Percentiles rank a stretch among this genome's conserved stretches.
Conservation (phyloP, 306 rosid species). For the Heteromeles arbutifolia region DNA sequence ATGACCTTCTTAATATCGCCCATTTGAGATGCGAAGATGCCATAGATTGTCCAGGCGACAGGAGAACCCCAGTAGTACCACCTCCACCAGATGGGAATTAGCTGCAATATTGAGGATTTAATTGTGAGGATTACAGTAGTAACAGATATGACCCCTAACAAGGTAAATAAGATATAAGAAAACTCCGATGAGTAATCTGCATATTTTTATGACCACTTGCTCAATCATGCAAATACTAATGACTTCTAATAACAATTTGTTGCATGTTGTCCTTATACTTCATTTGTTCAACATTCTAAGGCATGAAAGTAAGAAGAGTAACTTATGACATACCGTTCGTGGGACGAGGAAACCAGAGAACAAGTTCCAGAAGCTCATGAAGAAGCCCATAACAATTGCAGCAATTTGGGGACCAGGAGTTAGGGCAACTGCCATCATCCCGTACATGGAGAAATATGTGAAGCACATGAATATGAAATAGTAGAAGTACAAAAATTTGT, state of each 20-base stretch:
- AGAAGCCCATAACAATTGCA: conserved; percentile 42
- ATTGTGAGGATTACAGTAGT: neutral
- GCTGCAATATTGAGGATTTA: conserved; percentile 4
- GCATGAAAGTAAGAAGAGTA: neutral
- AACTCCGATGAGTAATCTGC: neutral
- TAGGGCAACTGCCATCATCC: conserved; percentile 56
- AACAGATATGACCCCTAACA: neutral
- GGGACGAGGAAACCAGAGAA: conserved; percentile 63
- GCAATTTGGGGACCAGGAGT: conserved; percentile 53
- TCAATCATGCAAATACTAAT: neutral
- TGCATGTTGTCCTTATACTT: neutral
- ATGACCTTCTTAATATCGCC: conserved; percentile 2
- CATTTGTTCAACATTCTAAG: neutral
- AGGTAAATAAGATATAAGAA: neutral
- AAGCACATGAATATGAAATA: conserved; percentile 57
- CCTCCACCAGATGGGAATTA: conserved; percentile 31
- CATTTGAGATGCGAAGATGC: conserved; percentile 22
- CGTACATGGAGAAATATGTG: conserved; percentile 48
- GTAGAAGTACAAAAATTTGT: conserved; percentile 49
- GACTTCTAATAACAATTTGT: neutral
- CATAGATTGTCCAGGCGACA: conserved; percentile 27
- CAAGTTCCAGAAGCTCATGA: conserved; percentile 60
- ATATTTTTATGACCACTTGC: neutral
- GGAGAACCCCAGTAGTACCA: conserved; percentile 34
- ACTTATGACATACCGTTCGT: conserved; percentile 33